Conservation (phyloP, 495 filamentous ascomycete species). For the Rhizodiscina lignyota region DNA sequence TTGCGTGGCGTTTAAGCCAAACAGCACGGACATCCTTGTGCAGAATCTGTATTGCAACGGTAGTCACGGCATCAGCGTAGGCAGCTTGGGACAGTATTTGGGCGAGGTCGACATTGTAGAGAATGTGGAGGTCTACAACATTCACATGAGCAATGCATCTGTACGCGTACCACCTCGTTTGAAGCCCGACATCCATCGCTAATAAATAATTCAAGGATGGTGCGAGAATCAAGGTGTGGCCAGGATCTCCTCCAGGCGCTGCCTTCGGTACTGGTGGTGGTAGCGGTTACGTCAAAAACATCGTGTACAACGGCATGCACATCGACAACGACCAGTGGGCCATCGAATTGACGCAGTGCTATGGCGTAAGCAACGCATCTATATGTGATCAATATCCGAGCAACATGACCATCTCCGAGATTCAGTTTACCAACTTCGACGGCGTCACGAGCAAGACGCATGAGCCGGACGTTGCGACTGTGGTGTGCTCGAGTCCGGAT, state of each 20-base stretch:
- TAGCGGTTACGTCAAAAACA: conserved; percentile 31
- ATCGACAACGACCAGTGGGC: conserved; percentile 45
- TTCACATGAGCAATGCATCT: conserved; percentile 49
- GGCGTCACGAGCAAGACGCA: conserved; percentile 36
- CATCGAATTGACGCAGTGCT: conserved; percentile 50
- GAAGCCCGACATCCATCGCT: too few relatives aligned
- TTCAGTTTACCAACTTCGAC: conserved; percentile 12
- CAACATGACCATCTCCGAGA: conserved; percentile 38
- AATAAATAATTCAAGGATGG: too few relatives aligned
- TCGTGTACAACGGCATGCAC: conserved; percentile 38
- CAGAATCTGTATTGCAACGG: conserved; percentile 56
- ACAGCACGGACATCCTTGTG: conserved; percentile 56
- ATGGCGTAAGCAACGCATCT: conserved; percentile 44
- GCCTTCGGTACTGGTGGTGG: conserved; percentile 48
- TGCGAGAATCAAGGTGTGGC: conserved; percentile 59
- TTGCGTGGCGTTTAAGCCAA: conserved; percentile 67
- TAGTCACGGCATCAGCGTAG: conserved; percentile 57
- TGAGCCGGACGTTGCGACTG: conserved; percentile 31
- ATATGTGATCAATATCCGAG: conserved; percentile 43
- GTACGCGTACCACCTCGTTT: too few relatives aligned
- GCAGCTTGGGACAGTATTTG: conserved; percentile 49
- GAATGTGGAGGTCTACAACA: conserved; percentile 44
- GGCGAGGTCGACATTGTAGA: conserved; percentile 48
- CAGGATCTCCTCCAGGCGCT: conserved; percentile 31
- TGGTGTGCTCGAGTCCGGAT: conserved; percentile 38